Conservation (phyloP, 2,329 filamentous ascomycete genomes). For the Xylaria digitata region DNA sequence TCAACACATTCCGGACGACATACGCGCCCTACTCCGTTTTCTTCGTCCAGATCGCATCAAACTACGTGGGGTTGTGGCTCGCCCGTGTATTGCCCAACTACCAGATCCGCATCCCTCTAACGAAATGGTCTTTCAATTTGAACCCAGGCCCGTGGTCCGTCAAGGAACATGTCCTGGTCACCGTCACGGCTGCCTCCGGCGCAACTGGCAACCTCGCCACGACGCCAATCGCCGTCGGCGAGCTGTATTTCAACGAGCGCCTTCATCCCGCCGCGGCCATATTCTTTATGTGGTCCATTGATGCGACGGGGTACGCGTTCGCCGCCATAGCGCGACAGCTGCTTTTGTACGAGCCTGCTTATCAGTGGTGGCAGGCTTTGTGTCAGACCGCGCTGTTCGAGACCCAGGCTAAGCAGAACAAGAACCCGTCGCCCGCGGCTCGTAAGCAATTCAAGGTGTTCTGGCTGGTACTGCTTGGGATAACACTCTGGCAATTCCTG, state of each 20-base stretch:
- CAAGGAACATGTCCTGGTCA: slow-evolving; percentile 69
- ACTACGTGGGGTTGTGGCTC: slow-evolving; percentile 65
- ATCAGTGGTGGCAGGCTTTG: slow-evolving; percentile 63
- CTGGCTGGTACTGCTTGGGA: slow-evolving; percentile 62
- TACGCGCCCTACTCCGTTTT: slow-evolving; percentile 69
- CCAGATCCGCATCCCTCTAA: slow-evolving; percentile 60
- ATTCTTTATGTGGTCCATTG: slow-evolving; percentile 70
- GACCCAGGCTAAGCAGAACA: slow-evolving; percentile 64
- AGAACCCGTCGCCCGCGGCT: slow-evolving; percentile 60
- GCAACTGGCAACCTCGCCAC: slow-evolving; percentile 64
- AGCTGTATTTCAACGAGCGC: slow-evolving; percentile 65
- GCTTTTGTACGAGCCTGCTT: slow-evolving; percentile 68
- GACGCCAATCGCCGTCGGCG: slow-evolving; percentile 64
- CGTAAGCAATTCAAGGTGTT: slow-evolving; percentile 68
- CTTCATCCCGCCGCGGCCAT: slow-evolving; percentile 65
- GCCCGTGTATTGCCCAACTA: slow-evolving; percentile 62
- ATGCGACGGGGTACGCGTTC: slow-evolving; percentile 69
- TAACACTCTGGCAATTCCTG: slow-evolving; percentile 71
- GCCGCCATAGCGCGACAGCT: slow-evolving; percentile 68
- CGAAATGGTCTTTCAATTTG: slow-evolving; percentile 60
- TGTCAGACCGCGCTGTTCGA: slow-evolving; percentile 70
- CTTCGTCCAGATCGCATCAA: slow-evolving; percentile 69
- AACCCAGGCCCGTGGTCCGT: slow-evolving; percentile 68
- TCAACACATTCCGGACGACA: slow-evolving; percentile 68
- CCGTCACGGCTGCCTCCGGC: slow-evolving; percentile 64